Evolutionary conservation across 768 basidiomycete species (phyloP).

Genomic region (Candolleomyces efflorescens): DNA sequence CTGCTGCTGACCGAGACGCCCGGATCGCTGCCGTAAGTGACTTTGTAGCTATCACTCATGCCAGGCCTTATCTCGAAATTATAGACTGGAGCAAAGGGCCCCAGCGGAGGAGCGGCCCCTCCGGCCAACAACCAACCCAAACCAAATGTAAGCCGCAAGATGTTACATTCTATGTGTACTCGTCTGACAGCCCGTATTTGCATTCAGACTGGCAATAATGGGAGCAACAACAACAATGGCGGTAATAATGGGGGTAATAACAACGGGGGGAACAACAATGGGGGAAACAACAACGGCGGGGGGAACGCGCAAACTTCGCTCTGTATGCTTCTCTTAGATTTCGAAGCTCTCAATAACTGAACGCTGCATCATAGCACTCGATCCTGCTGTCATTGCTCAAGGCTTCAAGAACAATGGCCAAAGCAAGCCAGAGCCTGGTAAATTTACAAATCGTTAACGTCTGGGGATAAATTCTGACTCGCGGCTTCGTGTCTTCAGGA

Average conservation of each 20-base stretch:
- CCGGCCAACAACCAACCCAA: neutral
- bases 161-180: neutral
- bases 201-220: neutral
- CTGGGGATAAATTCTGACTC: slow-evolving; percentile 28
- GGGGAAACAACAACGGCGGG: slow-evolving; percentile 11
- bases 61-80: neutral
- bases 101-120: neutral
- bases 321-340: slow-evolving; percentile 18
- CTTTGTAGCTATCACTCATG: neutral
- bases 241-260: slow-evolving; percentile 6
- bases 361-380: slow-evolving; percentile 30
- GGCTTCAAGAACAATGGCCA: slow-evolving; percentile 51
- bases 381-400: slow-evolving; percentile 38
- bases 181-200: neutral
- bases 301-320: slow-evolving; percentile 34
- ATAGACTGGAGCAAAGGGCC: slow-evolving; percentile 1
- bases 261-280: slow-evolving; percentile 9
- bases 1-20: slow-evolving; percentile 38
- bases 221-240: slow-evolving; percentile 5
- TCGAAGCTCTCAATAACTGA: neutral
- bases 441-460: slow-evolving; percentile 37
- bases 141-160: neutral
- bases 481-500: slow-evolving; percentile 17
- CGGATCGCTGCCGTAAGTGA: slow-evolving; percentile 43
- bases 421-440: slow-evolving; percentile 30